Conservation (phyloP, 2,329 filamentous ascomycete genomes). For the Colletotrichum kahawae region DNA sequence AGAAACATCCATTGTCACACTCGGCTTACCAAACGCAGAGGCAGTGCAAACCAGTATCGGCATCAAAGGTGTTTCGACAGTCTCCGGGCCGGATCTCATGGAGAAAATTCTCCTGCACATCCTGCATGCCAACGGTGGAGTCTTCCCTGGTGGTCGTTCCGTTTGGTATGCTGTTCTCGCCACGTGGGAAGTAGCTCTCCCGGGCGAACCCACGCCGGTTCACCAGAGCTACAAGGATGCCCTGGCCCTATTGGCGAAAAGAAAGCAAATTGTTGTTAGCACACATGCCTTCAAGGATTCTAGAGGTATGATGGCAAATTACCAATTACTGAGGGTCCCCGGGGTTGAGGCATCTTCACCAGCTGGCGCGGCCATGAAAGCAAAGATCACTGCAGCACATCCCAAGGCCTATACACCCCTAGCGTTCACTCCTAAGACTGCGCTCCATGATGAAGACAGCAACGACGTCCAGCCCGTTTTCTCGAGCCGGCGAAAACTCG, state of each 20-base stretch:
- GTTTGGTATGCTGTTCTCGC: conserved; percentile 53
- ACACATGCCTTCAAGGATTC: conserved; percentile 48
- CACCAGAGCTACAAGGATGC: conserved; percentile 43
- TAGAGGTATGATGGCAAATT: conserved; percentile 48
- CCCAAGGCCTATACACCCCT: conserved; percentile 48
- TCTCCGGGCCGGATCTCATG: not conserved
- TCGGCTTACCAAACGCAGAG: not conserved
- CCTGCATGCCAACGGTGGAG: conserved; percentile 45
- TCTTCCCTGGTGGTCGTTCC: conserved; percentile 55
- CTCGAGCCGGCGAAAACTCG: conserved; percentile 31
- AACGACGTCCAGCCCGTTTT: conserved; percentile 19
- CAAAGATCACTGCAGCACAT: conserved; percentile 46
- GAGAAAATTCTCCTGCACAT: conserved; percentile 37
- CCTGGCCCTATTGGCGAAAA: conserved; percentile 42
- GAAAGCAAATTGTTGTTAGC: conserved; percentile 41
- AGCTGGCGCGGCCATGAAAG: conserved; percentile 47
- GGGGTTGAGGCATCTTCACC: conserved; percentile 46
- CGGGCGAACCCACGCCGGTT: conserved; percentile 43
- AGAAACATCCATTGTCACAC: not conserved
- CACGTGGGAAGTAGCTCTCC: conserved; percentile 49
- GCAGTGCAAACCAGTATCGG: not conserved
- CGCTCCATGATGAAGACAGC: conserved; percentile 28
- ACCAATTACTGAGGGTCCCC: conserved; percentile 47
- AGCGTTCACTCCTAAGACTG: conserved; percentile 31
- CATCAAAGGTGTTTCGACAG: not conserved